Percentiles rank a stretch among this genome's conserved stretches.
phyloP scores from a whole-genome alignment of 257 asterid genomes.

The Jacaranda mimosifolia region DNA sequence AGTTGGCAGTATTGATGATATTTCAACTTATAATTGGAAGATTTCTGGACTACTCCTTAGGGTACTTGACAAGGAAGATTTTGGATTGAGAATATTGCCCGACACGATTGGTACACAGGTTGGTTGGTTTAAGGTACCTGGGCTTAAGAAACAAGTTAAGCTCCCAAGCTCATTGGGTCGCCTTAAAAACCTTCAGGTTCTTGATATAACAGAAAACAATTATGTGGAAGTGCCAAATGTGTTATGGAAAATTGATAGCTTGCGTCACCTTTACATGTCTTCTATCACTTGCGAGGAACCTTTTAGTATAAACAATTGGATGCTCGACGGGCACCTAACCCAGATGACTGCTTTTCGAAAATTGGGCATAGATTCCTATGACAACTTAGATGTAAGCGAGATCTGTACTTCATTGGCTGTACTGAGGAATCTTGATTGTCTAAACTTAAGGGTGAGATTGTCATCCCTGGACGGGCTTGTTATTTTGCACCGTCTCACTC shows the following conservation, averaged over 20 bases:
- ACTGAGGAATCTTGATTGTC: conserved; percentile 16
- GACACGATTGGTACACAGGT: neutral
- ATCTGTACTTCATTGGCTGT: conserved; percentile 11
- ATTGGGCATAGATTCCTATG: neutral
- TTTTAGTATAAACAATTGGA: neutral
- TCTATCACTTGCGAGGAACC: neutral
- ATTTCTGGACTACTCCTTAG: conserved; percentile 16
- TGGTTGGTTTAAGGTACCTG: conserved; percentile 31
- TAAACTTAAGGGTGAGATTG: neutral
- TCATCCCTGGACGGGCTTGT: neutral
- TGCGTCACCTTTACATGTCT: conserved; percentile 25
- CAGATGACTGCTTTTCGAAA: neutral
- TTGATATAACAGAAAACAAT: neutral
- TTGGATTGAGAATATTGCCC: conserved; percentile 12
- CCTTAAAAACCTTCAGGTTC: conserved; percentile 27
- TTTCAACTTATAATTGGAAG: conserved; percentile 19
- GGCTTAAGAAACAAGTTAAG: conserved; percentile 17
- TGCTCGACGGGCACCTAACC: no score
- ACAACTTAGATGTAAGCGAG: neutral
- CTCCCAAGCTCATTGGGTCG: conserved; percentile 33
- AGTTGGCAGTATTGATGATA: neutral
- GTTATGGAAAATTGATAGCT: conserved; percentile 17
- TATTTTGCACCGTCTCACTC: neutral
- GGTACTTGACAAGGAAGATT: neutral
- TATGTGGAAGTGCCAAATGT: conserved; percentile 14